Conservation (phyloP, 768 basidiomycete genomes). For the Russula emetica region DNA sequence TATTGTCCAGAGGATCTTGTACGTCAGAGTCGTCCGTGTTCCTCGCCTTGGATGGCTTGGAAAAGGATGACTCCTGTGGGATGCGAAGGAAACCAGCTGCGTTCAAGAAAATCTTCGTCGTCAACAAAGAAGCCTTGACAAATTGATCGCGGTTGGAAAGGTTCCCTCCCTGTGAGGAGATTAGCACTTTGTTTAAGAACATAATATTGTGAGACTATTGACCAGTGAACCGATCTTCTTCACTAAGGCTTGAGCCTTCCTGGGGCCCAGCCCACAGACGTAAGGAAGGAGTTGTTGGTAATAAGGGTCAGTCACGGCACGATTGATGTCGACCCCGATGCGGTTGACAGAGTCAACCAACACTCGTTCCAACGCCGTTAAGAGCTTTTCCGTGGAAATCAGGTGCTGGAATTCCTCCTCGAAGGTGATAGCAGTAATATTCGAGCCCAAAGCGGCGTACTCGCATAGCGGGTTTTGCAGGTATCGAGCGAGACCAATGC, state of each 20-base stretch:
- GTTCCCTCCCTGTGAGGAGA: slow-evolving; percentile 67
- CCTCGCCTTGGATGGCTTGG: slow-evolving; percentile 55
- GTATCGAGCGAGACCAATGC: slow-evolving; percentile 89
- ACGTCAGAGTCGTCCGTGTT: slow-evolving; percentile 61
- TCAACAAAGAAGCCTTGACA: slow-evolving; percentile 72
- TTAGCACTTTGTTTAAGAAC: slow-evolving; percentile 4
- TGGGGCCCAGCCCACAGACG: slow-evolving; percentile 88
- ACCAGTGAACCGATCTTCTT: slow-evolving; percentile 78
- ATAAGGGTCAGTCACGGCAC: slow-evolving; percentile 82
- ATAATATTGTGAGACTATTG: slow-evolving; percentile 32
- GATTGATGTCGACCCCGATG: slow-evolving; percentile 95
- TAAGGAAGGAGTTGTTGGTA: slow-evolving; percentile 86
- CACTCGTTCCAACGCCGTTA: slow-evolving; percentile 75
- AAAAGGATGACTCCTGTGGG: slow-evolving; percentile 56
- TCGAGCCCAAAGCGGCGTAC: slow-evolving; percentile 82
- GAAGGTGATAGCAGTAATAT: slow-evolving; percentile 79
- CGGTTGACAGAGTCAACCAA: slow-evolving; percentile 88
- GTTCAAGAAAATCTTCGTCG: slow-evolving; percentile 87
- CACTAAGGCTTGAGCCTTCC: slow-evolving; percentile 83
- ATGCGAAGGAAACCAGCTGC: slow-evolving; percentile 90
- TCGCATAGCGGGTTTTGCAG: slow-evolving; percentile 92
- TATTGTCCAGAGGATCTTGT: slow-evolving; percentile 89
- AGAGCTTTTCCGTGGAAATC: slow-evolving; percentile 79
- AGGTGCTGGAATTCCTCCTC: slow-evolving; percentile 84
- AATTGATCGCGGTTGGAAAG: slow-evolving; percentile 86